Evolutionary conservation across 2,329 filamentous ascomycete genomes (phyloP).

Genomic region (Cercospora sp.): DNA sequence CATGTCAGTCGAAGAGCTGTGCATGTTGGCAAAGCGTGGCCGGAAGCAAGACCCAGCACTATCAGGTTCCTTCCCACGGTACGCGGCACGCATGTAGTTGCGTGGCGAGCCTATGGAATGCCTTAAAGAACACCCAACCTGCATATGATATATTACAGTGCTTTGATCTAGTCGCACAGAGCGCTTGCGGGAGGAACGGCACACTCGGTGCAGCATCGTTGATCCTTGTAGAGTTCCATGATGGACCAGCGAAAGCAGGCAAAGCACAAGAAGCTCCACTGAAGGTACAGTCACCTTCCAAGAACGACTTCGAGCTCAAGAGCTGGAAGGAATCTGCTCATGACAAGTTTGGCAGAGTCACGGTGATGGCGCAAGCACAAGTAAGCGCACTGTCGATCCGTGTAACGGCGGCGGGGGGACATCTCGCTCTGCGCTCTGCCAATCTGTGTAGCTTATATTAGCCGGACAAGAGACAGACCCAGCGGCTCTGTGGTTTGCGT

Average conservation of each 20-base stretch:
- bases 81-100: not conserved
- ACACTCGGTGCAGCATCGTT: not conserved
- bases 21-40: not conserved
- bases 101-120: slow-evolving; percentile 24
- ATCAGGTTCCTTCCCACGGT: not conserved
- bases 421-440: not conserved
- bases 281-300: not conserved
- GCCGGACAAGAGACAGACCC: not conserved
- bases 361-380: not conserved
- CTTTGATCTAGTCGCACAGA: slow-evolving; percentile 20
- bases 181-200: slow-evolving; percentile 25
- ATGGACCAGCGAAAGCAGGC: not conserved
- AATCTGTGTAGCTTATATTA: not conserved
- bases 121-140: slow-evolving; percentile 7
- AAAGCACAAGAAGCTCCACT: not conserved
- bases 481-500: not conserved
- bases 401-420: not conserved
- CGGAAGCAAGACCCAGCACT: not conserved
- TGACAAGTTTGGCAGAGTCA: not conserved
- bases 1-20: not conserved
- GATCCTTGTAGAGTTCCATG: not conserved
- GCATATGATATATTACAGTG: slow-evolving; percentile 15
- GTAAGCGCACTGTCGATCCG: not conserved
- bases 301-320: not conserved
- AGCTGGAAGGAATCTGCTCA: not conserved